Evolutionary conservation across 805 yeast species (phyloP), one percentile per base, ranked within the genome.

Genomic region (Torulaspora franciscae): DNA sequence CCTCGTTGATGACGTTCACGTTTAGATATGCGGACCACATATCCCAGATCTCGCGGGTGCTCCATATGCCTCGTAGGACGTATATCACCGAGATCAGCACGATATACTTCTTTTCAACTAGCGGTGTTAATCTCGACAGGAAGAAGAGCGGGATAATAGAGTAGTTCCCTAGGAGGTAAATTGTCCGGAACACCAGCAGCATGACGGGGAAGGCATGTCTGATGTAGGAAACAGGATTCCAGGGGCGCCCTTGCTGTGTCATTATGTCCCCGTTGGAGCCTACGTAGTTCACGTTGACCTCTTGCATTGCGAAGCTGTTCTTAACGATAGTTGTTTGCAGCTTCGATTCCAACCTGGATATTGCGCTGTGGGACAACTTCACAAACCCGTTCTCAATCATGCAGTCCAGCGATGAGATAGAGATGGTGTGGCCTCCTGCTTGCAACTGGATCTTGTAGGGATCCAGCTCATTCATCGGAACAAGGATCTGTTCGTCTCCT

Each of bases 11-110:
- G 2, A 27, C 49, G 36, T 49, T 41, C 15, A 46, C 34, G 15
- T 49, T 47, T 14, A 54, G 41, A 38, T 43, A 56, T 9, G 54
- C 59, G n/a, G 48, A 42, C 67, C 66, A 62, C 36, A 55, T 43
- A 17, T 51, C 57, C 52, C 55, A 50, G 7, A 64, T 52, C 13
- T 59, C 65, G 6, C 49, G 40, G 1, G 57, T 55, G 11, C 51
- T 48, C 54, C 59, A 49, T 7, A 58, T 14, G 2, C 58, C 49
- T 29, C 57, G 50, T 4, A 52, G 9, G 11, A 55, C 26, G 23
- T 54, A 46, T 15, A 54, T 33, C 1, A 47, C 28, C 2, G 50
- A 45, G 13, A 56, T 39, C 19, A 47, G n/a, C 4, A 51, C 14
- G 27, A 55, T 51, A 41, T 47, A 52, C 17, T 38, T 43, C 17